These are phyloP conservation scores for Cardiosporidium cionae DNA, from an alignment of 169 alveolate species.

Conservation along the genomic window DNA sequence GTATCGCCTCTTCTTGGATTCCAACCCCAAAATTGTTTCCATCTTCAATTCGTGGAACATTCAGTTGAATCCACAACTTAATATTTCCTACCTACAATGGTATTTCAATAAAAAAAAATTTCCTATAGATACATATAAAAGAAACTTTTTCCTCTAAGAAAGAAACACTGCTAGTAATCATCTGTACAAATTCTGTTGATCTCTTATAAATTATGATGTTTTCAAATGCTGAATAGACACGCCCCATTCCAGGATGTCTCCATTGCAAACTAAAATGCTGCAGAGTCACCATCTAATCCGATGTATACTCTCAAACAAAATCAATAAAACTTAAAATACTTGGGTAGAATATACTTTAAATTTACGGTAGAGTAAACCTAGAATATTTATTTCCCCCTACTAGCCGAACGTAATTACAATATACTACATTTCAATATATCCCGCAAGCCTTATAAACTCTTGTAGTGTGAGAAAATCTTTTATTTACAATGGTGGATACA, in stretches of 20 bases:
- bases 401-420: background rate
- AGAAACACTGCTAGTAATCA: background rate
- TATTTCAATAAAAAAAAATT: conserved; percentile 5
- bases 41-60: conserved; percentile 78
- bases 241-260: background rate
- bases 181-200: background rate
- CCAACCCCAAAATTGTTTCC: conserved; percentile 83
- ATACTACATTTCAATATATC: too few relatives aligned
- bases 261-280: background rate
- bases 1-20: conserved; percentile 79
- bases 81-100: conserved; percentile 51
- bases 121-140: background rate
- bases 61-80: conserved; percentile 74
- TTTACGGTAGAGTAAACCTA: background rate
- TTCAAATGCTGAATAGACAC: background rate
- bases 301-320: too few relatives aligned
- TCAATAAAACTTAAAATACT: too few relatives aligned
- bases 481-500: background rate
- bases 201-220: background rate
- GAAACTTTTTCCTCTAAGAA: background rate
- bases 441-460: background rate
- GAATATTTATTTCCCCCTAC: background rate
- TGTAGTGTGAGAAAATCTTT: background rate
- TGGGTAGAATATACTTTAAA: background rate
- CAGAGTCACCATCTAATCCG: too few relatives aligned